Evolutionary conservation across 768 basidiomycete genomes (phyloP), one percentile per base, ranked within the genome.

Genomic region (Termitomyces heimii): DNA sequence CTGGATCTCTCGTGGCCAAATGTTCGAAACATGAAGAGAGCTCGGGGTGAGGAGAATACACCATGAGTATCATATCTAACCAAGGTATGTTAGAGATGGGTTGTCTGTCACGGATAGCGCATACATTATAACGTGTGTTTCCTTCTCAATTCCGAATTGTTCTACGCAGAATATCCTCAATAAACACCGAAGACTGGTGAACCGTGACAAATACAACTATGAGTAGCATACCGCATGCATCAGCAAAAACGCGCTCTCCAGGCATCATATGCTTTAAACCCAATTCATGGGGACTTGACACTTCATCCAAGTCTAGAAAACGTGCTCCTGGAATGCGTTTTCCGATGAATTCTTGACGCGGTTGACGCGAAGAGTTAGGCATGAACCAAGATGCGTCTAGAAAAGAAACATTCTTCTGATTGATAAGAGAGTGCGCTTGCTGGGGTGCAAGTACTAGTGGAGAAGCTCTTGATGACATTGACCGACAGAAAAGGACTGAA

Each of bases 261-360:
- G 97, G 97, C 80, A 98, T 85, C 94, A 98, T 98, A 73, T 98
- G 96, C 66, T 89, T 89, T 24, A 98, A 76, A 13, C 89, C 90
- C 4, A 95, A 78, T 53, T 85, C 80, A 67, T 92, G 87, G 9
- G 81, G 71, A 57, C 82, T 85, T 1, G 89, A 82, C 28, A 92
- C 88, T 52, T 83, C 76, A 69, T 97, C 94, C 26, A 95, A 75
- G 67, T 94, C 88, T 62, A 94, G 78, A 65, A 85, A 90, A 52
- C 79, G 81, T 0, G 93, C 84, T 12, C 80, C 77, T 5, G 88
- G 89, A 34, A 97, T 81, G 34, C 86, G 80, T 60, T 82, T 85
- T 28, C 73, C 68, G 22, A 76, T 67, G 62, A 85, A 95, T 70
- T 96, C 94, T 31, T 81, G 70, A n/a, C 70, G 69, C 2, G 89